Base-by-base conservation (phyloP, 352 stramenopile genomes). In the Pythium folliculosum region DNA sequence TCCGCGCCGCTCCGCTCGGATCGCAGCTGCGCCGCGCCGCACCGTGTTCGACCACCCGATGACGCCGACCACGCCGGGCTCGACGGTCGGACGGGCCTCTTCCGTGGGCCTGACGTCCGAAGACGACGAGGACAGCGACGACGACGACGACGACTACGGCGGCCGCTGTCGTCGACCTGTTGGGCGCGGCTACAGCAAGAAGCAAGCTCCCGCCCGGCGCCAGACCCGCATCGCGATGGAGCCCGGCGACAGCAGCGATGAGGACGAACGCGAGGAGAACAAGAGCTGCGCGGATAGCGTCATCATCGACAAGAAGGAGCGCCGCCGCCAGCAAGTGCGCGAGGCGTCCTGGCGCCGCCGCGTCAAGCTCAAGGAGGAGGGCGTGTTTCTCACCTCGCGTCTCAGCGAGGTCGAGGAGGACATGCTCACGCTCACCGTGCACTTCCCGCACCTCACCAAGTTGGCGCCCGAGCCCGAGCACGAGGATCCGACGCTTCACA, bases 311-410 rank as follows among this genome's bases (percentile, higher is more conserved):
- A 66, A 60, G 60, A 59, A 47, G 30, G 60, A 66, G 16, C 27
- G 49, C 5, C 60, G 60, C 37, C 60, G 60, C 5, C 16, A 38
- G 8, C 60, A 66, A 53, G 60, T 66, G 17, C 60, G 60, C 10
- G 3, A 54, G 8, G 60, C 60, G 22, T 66, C 60, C 3, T 47
- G 9, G 7, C 60, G 49, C 17, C 49, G 60, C 22, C 60, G 60
- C 37, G 17, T 16, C 22, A 66, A 66, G 49, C 60, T 66, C 50
- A 66, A 53, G 50, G 17, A 10, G 5, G 60, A 66, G 25, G 50
- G 10, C 14, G 48, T 25, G 22, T 66, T 66, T 49, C 30, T 66
- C 37, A 32, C 19, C 35, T 37, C 12, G 4, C 60, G 60, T 16
- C 21, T 27, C 13, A 8, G 16, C 5, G 60, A 66, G 50, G 35